Conservation (phyloP, 257 asterid species). For the Phtheirospermum japonicum region DNA sequence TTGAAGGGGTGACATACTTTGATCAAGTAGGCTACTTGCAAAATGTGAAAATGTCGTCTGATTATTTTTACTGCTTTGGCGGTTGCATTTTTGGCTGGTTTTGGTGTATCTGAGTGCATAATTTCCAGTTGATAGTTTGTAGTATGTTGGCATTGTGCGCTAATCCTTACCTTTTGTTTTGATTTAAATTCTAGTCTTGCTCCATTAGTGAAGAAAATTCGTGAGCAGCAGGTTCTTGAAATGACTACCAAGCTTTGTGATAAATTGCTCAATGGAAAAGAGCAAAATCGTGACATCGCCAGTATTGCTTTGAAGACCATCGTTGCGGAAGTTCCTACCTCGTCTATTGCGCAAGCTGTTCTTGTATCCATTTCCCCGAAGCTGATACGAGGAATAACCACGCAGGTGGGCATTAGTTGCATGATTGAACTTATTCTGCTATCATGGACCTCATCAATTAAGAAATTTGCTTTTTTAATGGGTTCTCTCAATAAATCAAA, state of each 20-base stretch:
- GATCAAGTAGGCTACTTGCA: neutral
- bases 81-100: conserved; percentile 24
- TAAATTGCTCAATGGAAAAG: conserved; percentile 90
- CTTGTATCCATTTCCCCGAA: conserved; percentile 81
- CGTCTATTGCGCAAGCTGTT: conserved; percentile 68
- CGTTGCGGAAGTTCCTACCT: conserved; percentile 90
- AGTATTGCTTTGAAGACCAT: conserved; percentile 98
- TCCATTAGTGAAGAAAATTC: conserved; percentile 91
- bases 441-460: conserved; percentile 8
- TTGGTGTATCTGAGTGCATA: conserved; percentile 19
- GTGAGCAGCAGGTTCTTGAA: conserved; percentile 75
- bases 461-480: conserved; percentile 6
- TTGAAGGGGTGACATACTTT: neutral
- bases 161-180: conserved; percentile 25
- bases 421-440: conserved; percentile 6
- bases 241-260: conserved; percentile 94
- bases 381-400: conserved; percentile 76
- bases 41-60: conserved; percentile 8
- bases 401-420: conserved; percentile 39
- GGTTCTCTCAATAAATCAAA: conserved; percentile 3
- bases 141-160: conserved; percentile 3
- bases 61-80: conserved; percentile 1
- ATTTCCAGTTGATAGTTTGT: conserved; percentile 16
- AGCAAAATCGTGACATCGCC: conserved; percentile 88
- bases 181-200: conserved; percentile 53